Conservation (phyloP, 2,329 filamentous ascomycete genomes). For the Paraconiothyrium brasiliense region DNA sequence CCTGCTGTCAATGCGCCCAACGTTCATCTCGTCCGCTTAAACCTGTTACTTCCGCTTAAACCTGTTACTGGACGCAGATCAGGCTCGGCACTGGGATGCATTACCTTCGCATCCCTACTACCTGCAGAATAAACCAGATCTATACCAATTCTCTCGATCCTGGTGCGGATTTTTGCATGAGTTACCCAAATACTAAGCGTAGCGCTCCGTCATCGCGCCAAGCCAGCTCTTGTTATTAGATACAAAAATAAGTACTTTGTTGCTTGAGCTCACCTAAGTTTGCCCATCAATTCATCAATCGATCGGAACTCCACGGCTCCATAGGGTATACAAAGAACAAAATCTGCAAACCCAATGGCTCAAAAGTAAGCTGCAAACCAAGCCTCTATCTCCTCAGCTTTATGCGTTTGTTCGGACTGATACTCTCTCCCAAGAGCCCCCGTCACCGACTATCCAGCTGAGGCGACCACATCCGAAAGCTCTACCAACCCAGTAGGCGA, state of each 20-base stretch:
- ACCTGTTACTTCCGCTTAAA: not conserved
- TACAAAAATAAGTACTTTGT: too few species aligned
- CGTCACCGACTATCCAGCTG: conserved; percentile 18
- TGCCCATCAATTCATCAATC: not conserved
- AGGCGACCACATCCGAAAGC: conserved; percentile 5
- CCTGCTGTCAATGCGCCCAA: not conserved
- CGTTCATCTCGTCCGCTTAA: not conserved
- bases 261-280: not conserved
- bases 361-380: conserved; percentile 23
- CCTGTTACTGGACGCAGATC: not conserved
- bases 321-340: not conserved
- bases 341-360: conserved; percentile 22
- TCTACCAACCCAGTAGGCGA: not conserved
- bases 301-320: not conserved
- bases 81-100: not conserved
- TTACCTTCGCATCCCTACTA: too few species aligned
- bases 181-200: not conserved
- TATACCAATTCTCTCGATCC: too few species aligned
- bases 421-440: not conserved
- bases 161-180: too few species aligned
- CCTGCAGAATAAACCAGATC: too few species aligned
- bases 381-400: not conserved
- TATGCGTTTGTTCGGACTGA: not conserved
- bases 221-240: not conserved
- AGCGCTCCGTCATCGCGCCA: not conserved